Percentiles rank a stretch among this genome's conserved stretches.
Evolutionary conservation across 2,329 filamentous ascomycete genomes (phyloP).

Genomic region (Verticillium tricorpus): DNA sequence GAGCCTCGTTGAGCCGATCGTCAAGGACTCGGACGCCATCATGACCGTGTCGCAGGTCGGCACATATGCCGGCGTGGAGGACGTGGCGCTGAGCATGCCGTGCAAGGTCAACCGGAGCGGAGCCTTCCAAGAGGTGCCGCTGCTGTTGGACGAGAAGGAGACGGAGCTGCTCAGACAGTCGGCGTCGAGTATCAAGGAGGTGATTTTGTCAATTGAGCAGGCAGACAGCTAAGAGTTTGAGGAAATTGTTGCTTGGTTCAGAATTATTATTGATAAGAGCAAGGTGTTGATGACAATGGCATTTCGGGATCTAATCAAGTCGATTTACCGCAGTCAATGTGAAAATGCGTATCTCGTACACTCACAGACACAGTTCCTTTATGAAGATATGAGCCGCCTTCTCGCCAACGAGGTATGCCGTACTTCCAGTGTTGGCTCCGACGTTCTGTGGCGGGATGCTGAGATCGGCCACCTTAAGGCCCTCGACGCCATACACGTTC

Average conservation of each 20-base stretch:
- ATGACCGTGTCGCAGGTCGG: conserved; percentile 22
- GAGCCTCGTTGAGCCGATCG: conserved; percentile 22
- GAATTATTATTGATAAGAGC: no score
- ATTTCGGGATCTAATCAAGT: no score
- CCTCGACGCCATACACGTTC: conserved; percentile 33
- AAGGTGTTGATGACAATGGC: no score
- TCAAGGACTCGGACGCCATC: conserved; percentile 21
- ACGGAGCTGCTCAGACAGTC: conserved; percentile 16
- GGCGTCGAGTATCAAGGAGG: conserved; percentile 17
- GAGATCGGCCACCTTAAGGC: conserved; percentile 31
- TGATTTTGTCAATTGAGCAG: conserved; percentile 1
- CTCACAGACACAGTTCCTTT: conserved; percentile 15
- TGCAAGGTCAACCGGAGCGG: conserved; percentile 20
- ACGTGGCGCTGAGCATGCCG: conserved; percentile 21
- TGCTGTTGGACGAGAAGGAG: conserved; percentile 17
- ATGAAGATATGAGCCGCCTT: conserved; percentile 29
- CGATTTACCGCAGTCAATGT: no score
- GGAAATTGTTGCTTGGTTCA: no score
- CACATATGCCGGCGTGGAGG: conserved; percentile 18
- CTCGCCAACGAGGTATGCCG: conserved; percentile 40
- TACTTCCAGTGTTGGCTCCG: conserved; percentile 38
- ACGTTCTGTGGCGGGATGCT: conserved; percentile 33
- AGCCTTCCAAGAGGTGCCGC: conserved; percentile 18
- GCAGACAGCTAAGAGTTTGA: no score
- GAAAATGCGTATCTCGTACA: no score